These are phyloP conservation scores for Haplosporangium sp. DNA, from an alignment of 371 early-diverging fungal species.

Conservation along the genomic window DNA sequence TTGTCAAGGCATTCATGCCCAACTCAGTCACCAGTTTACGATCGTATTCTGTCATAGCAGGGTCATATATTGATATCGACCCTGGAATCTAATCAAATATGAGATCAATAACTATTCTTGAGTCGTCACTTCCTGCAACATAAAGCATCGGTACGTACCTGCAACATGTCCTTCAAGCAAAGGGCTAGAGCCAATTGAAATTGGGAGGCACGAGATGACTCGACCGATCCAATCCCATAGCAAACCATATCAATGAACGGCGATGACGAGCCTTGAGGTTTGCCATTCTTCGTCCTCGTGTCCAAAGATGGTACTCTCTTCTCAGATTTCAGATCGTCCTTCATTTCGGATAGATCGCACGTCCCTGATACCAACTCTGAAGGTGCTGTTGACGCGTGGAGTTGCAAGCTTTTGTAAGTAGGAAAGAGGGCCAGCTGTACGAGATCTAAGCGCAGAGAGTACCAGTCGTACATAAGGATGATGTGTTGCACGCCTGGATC, in stretches of 20 bases:
- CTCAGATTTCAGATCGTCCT: too few species aligned
- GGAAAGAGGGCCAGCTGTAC: slow-evolving; percentile 26
- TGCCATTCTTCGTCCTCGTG: too few species aligned
- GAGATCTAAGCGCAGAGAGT: slow-evolving; percentile 17
- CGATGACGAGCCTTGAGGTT: too few species aligned
- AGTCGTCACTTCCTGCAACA: too few species aligned
- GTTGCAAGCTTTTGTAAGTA: slow-evolving; percentile 12
- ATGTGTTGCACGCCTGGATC: too few species aligned
- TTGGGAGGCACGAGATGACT: slow-evolving; percentile 65
- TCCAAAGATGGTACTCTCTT: too few species aligned
- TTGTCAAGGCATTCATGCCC: slow-evolving; percentile 56
- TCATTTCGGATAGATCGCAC: too few species aligned
- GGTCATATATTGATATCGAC: slow-evolving; percentile 71
- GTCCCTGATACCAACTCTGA: too few species aligned
- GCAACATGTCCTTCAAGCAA: slow-evolving; percentile 59
- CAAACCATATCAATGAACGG: slow-evolving; percentile 62
- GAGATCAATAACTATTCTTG: too few species aligned
- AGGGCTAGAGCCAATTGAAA: slow-evolving; percentile 68
- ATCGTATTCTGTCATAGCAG: slow-evolving; percentile 70
- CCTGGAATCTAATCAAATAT: slow-evolving; percentile 52
- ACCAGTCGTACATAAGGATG: background rate
- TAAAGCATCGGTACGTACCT: slow-evolving; percentile 46
- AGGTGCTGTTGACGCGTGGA: too few species aligned
- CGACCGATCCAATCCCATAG: slow-evolving; percentile 75
- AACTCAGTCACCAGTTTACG: slow-evolving; percentile 56